These are phyloP conservation scores for Chimonanthus salicifolius DNA, from an alignment of 164 flowering plant species.

Conservation along the genomic window DNA sequence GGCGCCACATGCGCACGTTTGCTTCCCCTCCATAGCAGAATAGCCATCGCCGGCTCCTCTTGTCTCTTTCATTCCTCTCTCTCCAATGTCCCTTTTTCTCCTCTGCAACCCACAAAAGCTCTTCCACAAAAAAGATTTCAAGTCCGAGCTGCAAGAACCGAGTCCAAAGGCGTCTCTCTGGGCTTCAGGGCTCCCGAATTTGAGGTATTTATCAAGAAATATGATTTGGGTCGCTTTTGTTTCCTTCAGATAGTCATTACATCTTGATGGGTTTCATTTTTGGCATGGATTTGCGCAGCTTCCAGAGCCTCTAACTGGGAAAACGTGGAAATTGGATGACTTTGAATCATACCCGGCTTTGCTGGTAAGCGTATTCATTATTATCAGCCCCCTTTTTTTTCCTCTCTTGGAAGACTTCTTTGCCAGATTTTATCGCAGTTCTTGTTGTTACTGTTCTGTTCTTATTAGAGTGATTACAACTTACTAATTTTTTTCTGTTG, in stretches of 20 bases:
- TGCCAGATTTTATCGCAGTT: too few relatives aligned
- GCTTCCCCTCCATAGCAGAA: neutral
- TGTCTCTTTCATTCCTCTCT: neutral
- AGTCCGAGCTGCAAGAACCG: constrained; percentile 65
- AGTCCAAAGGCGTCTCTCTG: constrained; percentile 55
- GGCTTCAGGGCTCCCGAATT: constrained; percentile 83
- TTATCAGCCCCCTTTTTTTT: neutral
- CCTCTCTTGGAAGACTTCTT: neutral
- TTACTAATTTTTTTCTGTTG: neutral
- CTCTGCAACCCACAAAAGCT: constrained; percentile 19
- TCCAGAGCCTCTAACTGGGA: constrained; percentile 90
- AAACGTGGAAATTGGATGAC: constrained; percentile 70
- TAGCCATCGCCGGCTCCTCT: neutral
- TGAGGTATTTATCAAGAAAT: constrained; percentile 38
- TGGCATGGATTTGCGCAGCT: constrained; percentile 31
- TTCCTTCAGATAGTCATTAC: constrained; percentile 1
- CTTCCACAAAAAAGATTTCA: constrained; percentile 24
- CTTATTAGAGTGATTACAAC: too few relatives aligned
- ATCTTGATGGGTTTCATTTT: neutral
- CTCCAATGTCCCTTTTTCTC: constrained; percentile 9
- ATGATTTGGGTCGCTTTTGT: neutral
- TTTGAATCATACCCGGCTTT: constrained; percentile 80
- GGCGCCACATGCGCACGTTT: neutral
- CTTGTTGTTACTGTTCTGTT: too few relatives aligned
- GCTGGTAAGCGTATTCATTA: constrained; percentile 39